phyloP scores from a whole-genome alignment of 2,329 filamentous ascomycete species.

The Verticillium tricorpus region DNA sequence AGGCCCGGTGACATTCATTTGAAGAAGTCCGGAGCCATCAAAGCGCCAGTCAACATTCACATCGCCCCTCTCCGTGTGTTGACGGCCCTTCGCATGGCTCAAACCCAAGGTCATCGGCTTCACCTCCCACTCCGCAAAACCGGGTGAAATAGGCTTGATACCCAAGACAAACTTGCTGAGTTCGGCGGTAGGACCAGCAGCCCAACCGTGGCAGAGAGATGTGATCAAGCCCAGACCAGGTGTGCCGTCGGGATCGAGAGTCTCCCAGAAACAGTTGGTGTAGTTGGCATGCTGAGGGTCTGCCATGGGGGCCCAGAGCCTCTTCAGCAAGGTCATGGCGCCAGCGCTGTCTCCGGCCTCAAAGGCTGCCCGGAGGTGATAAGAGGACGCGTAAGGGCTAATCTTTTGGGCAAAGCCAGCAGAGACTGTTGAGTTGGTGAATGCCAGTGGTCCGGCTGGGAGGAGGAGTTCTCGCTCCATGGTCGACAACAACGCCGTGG shows the following conservation, averaged over 20 bases:
- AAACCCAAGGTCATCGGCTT: conserved; percentile 15
- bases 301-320: conserved; percentile 23
- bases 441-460: conserved; percentile 15
- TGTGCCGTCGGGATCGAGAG: conserved; percentile 15
- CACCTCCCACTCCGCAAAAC: conserved; percentile 15
- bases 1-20: conserved; percentile 6
- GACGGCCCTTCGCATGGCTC: conserved; percentile 8
- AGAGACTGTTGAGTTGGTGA: conserved; percentile 10
- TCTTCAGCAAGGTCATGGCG: conserved; percentile 12
- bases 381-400: conserved; percentile 23
- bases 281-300: conserved; percentile 19
- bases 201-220: conserved; percentile 28
- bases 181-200: conserved; percentile 25
- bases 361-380: conserved; percentile 24
- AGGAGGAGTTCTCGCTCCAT: conserved; percentile 7
- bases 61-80: conserved; percentile 1
- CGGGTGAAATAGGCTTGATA: conserved; percentile 14
- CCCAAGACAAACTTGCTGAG: conserved; percentile 23
- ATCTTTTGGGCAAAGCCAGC: conserved; percentile 16
- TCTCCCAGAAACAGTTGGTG: conserved; percentile 25
- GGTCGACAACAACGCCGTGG: conserved; percentile 14
- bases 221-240: conserved; percentile 21
- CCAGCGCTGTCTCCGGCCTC: conserved; percentile 6
- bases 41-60: conserved; percentile 5
- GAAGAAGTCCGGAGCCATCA: conserved; percentile 1